Conservation (phyloP, 2,329 filamentous ascomycete species). For the Ascochyta clinopodiicola region DNA sequence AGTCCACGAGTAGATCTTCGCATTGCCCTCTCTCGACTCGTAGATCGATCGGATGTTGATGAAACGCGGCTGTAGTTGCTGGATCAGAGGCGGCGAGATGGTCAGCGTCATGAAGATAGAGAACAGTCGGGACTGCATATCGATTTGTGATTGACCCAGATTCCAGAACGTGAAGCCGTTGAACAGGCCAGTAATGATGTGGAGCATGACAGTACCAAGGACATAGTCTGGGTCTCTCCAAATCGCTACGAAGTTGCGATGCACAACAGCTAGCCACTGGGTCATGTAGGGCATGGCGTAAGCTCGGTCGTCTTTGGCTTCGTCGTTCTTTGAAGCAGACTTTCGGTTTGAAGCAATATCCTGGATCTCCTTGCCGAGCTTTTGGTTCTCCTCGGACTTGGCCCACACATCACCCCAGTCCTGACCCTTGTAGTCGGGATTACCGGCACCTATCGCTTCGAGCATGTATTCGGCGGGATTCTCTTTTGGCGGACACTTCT, state of each 20-base stretch:
- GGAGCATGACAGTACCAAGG: constrained; percentile 57
- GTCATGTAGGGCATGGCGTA: constrained; percentile 54
- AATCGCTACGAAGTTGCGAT: constrained; percentile 63
- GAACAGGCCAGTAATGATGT: constrained; percentile 59
- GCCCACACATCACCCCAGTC: constrained; percentile 57
- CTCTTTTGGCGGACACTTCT: constrained; percentile 57
- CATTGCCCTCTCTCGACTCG: constrained; percentile 73
- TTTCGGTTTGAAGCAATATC: constrained; percentile 46
- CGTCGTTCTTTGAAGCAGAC: constrained; percentile 40
- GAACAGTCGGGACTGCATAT: constrained; percentile 69
- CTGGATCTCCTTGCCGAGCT: constrained; percentile 51
- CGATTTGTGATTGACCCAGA: constrained; percentile 50
- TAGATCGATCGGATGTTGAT: constrained; percentile 71
- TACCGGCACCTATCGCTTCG: constrained; percentile 53
- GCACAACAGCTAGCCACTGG: constrained; percentile 51
- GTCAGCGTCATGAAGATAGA: constrained; percentile 79
- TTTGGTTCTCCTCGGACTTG: constrained; percentile 48
- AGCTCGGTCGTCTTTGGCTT: constrained; percentile 51
- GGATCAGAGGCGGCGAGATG: constrained; percentile 75
- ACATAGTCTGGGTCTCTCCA: constrained; percentile 72
- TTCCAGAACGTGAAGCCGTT: constrained; percentile 59
- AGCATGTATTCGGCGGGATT: constrained; percentile 64
- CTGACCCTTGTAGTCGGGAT: constrained; percentile 52
- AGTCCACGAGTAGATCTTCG: constrained; percentile 80
- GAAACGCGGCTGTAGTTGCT: constrained; percentile 78